Conservation (phyloP, 768 basidiomycete species). For the Strobilomyces confusus region DNA sequence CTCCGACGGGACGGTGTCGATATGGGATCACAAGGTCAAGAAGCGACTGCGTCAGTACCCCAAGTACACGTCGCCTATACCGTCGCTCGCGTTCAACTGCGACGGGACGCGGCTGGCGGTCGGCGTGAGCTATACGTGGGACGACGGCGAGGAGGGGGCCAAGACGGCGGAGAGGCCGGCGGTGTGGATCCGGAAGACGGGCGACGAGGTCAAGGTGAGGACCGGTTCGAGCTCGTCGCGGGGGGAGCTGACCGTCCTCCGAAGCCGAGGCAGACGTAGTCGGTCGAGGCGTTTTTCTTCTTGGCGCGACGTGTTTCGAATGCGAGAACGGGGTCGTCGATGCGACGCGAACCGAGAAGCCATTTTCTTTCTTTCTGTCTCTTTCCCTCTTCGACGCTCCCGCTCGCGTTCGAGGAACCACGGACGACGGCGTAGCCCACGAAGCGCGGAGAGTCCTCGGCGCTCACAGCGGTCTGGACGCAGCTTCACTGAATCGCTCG, state of each 20-base stretch:
- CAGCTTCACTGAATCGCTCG: too few relatives aligned
- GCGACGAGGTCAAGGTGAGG: conserved; percentile 75
- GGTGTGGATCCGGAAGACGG: conserved; percentile 58
- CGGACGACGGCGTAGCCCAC: too few relatives aligned
- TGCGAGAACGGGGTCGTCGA: too few relatives aligned
- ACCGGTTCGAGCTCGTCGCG: not conserved
- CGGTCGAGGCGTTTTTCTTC: too few relatives aligned
- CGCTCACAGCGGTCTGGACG: too few relatives aligned
- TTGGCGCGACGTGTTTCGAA: too few relatives aligned
- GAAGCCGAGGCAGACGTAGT: conserved; percentile 20
- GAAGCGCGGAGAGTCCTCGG: too few relatives aligned
- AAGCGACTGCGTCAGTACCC: conserved; percentile 91
- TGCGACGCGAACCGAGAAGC: too few relatives aligned
- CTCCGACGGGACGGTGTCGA: conserved; percentile 92
- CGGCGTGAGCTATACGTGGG: conserved; percentile 88
- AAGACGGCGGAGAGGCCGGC: conserved; percentile 61
- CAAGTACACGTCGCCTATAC: conserved; percentile 71
- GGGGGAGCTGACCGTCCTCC: too few relatives aligned
- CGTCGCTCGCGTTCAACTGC: conserved; percentile 76
- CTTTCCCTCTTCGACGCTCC: too few relatives aligned
- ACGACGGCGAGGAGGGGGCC: conserved; percentile 72
- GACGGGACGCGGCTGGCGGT: conserved; percentile 81
- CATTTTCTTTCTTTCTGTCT: too few relatives aligned
- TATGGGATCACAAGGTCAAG: conserved; percentile 97
- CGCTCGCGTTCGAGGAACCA: too few relatives aligned